Base-by-base conservation (phyloP, 768 basidiomycete genomes). In the Pleurotus citrinopileatus region DNA sequence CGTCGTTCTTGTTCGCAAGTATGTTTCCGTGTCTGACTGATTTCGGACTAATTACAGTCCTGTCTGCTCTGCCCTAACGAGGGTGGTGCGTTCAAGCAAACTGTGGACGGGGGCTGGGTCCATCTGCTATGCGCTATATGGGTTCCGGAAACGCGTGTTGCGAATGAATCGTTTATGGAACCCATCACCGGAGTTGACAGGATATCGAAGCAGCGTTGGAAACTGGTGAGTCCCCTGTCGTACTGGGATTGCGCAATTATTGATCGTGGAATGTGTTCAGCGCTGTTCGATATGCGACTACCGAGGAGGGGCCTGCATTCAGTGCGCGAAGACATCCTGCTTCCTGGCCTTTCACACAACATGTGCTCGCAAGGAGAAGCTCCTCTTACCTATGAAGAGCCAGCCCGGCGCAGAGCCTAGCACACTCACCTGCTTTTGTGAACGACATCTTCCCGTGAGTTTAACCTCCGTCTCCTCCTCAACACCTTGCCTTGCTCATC, bases 81-180 rank as follows among this genome's bases (percentile, higher is more conserved):
- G 71, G 95, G 91, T 4, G 97, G 97, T 17, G 97, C 97, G 0
- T 99, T 98, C 78, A 99, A 99, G 67, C 97, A 99, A 69, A 98
- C 97, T 0, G 79, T 84, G 0, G 77, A 86, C 26, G 94, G 92
- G 0, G 88, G 93, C 57, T 99, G 97, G 97, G 90, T 94, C 0
- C 97, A 99, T 67, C 76, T 99, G 0, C 78, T 98, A 0, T 99
- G 97, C 62, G 94, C 96, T 3, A 95, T 99, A 51, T 99, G 94
- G 93, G 86, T 98, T 2, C 95, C 96, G 0, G 96, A 98, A 67
- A 91, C 93, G 12, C 82, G 87, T 20, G 91, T 98, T 1, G 87
- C 87, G 17, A 98, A 98, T 67, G 88, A 94, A 38, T 89, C 94
- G 9, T 97, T 98, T 65, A 98, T 98, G 97, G 97, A 99, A 63